Percentiles rank a stretch among this genome's conserved stretches.
Evolutionary conservation across 2,329 filamentous ascomycete species (phyloP).

Genomic region (Purpureocillium lavendulum): DNA sequence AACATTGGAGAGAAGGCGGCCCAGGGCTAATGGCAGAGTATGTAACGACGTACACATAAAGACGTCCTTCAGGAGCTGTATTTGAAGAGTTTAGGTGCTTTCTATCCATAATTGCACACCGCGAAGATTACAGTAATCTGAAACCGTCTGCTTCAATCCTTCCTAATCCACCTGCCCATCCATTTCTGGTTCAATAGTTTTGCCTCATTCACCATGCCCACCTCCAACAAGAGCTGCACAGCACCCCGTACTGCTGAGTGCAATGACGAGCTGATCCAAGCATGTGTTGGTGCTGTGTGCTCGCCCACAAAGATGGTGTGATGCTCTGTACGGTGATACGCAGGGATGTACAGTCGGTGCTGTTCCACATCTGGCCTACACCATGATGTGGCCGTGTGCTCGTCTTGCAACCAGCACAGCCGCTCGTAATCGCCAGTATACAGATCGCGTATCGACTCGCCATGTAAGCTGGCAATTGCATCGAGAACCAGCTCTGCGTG

Average conservation of each 20-base stretch:
- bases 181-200: slow-evolving; percentile 46
- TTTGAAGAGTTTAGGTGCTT: too few species aligned
- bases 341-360: slow-evolving; percentile 51
- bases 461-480: slow-evolving; percentile 7
- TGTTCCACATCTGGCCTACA: slow-evolving; percentile 41
- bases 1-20: slow-evolving; percentile 8
- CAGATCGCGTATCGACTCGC: slow-evolving; percentile 38
- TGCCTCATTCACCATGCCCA: slow-evolving; percentile 35
- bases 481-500: slow-evolving; percentile 4
- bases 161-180: slow-evolving; percentile 49
- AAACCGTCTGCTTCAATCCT: too few species aligned
- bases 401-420: slow-evolving; percentile 49
- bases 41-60: too few species aligned
- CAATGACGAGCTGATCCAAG: slow-evolving; percentile 31
- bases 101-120: too few species aligned
- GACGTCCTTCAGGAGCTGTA: too few species aligned
- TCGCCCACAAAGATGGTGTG: slow-evolving; percentile 23
- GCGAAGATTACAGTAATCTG: too few species aligned
- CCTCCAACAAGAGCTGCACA: slow-evolving; percentile 38
- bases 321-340: slow-evolving; percentile 52
- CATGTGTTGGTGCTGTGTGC: slow-evolving; percentile 45
- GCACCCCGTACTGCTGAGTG: slow-evolving; percentile 40
- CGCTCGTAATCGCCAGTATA: slow-evolving; percentile 50
- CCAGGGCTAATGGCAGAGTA: not conserved
- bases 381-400: slow-evolving; percentile 49